A percentile compares a stretch with the other conserved stretches of the same genome.
phyloP scores from a whole-genome alignment of 805 yeast species.

The Candida xiaguanensis region DNA sequence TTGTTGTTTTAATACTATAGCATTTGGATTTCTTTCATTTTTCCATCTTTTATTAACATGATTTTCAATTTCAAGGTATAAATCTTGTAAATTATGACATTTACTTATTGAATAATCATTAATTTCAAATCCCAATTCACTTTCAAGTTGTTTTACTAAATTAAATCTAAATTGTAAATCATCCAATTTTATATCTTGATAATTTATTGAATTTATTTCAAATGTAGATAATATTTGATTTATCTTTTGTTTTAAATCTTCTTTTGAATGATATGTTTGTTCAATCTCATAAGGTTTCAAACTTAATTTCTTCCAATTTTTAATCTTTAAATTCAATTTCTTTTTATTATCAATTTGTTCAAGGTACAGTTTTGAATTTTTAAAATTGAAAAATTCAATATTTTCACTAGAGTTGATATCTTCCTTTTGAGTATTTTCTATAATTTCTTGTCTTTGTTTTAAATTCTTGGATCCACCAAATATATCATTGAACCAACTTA shows the following conservation, averaged over 20 bases:
- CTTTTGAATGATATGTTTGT: constrained; percentile 24
- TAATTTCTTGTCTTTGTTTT: constrained; percentile 29
- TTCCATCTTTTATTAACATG: constrained; percentile 42
- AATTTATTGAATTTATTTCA: constrained; percentile 8
- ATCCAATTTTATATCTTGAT: constrained; percentile 19
- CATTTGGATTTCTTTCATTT: constrained; percentile 72
- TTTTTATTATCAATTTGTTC: constrained; percentile 25
- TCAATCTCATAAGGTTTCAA: constrained; percentile 14
- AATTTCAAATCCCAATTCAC: constrained; percentile 46
- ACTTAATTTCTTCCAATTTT: constrained; percentile 30
- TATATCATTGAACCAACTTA: constrained; percentile 27
- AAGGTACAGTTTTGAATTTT: constrained; percentile 30
- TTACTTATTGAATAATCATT: constrained; percentile 49
- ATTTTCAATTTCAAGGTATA: constrained; percentile 35
- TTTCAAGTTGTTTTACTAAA: constrained; percentile 46
- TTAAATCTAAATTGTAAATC: constrained; percentile 50
- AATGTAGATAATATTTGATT: constrained; percentile 16
- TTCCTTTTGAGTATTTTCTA: constrained; percentile 34
- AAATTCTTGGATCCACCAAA: constrained; percentile 29
- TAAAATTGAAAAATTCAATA: constrained; percentile 31
- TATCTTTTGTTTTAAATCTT: constrained; percentile 21
- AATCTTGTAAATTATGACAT: constrained; percentile 34
- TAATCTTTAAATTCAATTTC: constrained; percentile 32
- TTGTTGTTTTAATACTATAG: constrained; percentile 54
- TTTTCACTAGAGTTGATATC: constrained; percentile 29